Base-by-base conservation (phyloP, 1,139 yeast species). In the Meyerozyma athensensis region DNA sequence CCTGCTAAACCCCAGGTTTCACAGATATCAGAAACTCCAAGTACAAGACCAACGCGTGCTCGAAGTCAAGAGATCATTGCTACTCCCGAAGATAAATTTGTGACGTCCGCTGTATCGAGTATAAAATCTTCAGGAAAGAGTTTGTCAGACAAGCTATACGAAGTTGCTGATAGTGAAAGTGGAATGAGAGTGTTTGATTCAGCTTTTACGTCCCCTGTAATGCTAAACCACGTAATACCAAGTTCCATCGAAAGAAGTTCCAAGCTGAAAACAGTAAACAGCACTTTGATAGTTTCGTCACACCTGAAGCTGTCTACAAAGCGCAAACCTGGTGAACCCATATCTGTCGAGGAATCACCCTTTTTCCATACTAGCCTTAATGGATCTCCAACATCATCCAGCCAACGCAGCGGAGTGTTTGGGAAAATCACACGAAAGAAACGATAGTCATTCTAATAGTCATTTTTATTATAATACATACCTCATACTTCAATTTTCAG, bases 261-360 rank as follows among this genome's bases (percentile, higher is more conserved):
- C 8, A 4, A 12, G 14, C 16, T n/a, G 14, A 13, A 24, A 12
- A 24, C 28, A 24, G 17, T 17, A 4, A 24, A 10, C 9, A 17
- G 13, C 7, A 17, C 6, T 6, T 12, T 12, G 14, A 24, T 28
- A 4, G 5, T 28, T 9, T 28, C 32, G 19, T 34, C 38, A 14
- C 36, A 33, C 7, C 24, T 24, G 13, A 21, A 20, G 4, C 30
- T 19, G 18, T 39, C 48, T 6, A 36, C 38, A 7, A 39, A 36
- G 26, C 42, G 44, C 13, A 52, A 52, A 38, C 73, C 72, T 1
- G 72, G 72, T 2, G 68, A 63, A 12, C 69, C 68, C 1, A 48
- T 61, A 3, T 52, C 60, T 1, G 37, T 59, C 4, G 50, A 45
- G 32, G 58, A 56, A 10, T 62, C 72, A 1, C 69, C 72, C 4